Evolutionary conservation across 495 filamentous ascomycete species (phyloP).

Genomic region (Penicillium herquei): DNA sequence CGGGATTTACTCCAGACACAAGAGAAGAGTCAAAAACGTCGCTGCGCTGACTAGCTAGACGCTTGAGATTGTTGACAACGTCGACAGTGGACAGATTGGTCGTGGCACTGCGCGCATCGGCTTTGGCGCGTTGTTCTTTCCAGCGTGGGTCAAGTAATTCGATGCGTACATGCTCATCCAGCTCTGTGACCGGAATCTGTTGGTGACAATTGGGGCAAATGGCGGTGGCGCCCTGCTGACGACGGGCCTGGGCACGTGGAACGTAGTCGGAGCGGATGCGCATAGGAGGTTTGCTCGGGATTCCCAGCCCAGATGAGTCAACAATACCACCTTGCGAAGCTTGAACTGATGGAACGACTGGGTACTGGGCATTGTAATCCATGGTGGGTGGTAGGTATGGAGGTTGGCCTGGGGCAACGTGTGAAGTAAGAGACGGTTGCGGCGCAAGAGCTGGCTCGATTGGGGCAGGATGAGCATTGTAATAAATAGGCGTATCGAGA

Average conservation of each 20-base stretch:
- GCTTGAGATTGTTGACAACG: constrained; percentile 92
- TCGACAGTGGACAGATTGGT: constrained; percentile 86
- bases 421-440: constrained; percentile 31
- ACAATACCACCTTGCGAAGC: constrained; percentile 64
- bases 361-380: constrained; percentile 34
- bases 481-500: constrained; percentile 57
- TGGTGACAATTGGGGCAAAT: constrained; percentile 94
- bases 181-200: constrained; percentile 78
- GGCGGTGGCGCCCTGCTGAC: constrained; percentile 62
- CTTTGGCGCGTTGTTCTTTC: constrained; percentile 92
- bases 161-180: constrained; percentile 93
- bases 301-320: constrained; percentile 70
- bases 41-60: constrained; percentile 85
- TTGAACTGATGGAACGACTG: constrained; percentile 8
- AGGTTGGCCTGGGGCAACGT: constrained; percentile 35
- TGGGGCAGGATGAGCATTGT: constrained; percentile 47
- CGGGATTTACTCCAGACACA: constrained; percentile 37
- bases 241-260: constrained; percentile 73
- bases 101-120: constrained; percentile 76
- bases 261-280: constrained; percentile 93
- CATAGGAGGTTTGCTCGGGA: constrained; percentile 66
- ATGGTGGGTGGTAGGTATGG: constrained; percentile 37
- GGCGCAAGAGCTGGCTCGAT: constrained; percentile 24
- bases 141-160: constrained; percentile 93
- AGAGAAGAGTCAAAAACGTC: constrained; percentile 78